Base-by-base conservation (phyloP, 1,284 basidiomycete genomes). In the Vanrija sp. region DNA sequence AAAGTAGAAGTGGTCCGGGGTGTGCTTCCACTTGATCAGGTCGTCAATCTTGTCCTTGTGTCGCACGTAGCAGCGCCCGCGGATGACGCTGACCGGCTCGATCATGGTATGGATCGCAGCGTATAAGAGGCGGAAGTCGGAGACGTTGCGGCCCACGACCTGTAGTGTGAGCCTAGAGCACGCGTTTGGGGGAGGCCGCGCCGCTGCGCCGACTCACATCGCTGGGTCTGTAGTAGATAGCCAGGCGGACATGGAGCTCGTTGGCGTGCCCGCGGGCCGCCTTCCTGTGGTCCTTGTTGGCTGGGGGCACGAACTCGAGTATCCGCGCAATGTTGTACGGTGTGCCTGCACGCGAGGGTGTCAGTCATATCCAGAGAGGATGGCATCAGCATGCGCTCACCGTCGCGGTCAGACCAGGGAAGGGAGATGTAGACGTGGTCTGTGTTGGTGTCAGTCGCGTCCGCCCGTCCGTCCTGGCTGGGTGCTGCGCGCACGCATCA, bases 391-490 rank as follows among this genome's bases (percentile, higher is more conserved):
- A 4, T 6, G 19, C 15, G 59, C 69, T 70, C 88, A 70, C 92
- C 91, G 69, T 94, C 91, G 55, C 93, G 85, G 54, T 88, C 83
- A 49, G 88, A 83, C 91, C 91, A 96, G 61, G 85, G 87, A 15
- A 89, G 87, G 29, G 91, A 91, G 76, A 91, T 89, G 75, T 97
- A 97, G 69, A 96, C 92, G 79, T 96, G 91, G 77, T 97, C 93
- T 93, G 73, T 57, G 8, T 51, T 57, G 21, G 55, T 55, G 44
- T 42, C 8, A 34, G 28, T 6, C 34, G 29, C 39, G 18, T n/a
- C 29, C 0, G 40, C 39, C n/a, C n/a, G n/a, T n/a, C n/a, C n/a
- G n/a, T n/a, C n/a, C 16, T 6, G 21, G 21, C 21, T 23, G 21
- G 21, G 21, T 18, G 25, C 46, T 28, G 12, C 42, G 38, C 19